These are phyloP conservation scores for Backusella psychrophila DNA, from an alignment of 192 early-diverging fungal species.

Conservation along the genomic window DNA sequence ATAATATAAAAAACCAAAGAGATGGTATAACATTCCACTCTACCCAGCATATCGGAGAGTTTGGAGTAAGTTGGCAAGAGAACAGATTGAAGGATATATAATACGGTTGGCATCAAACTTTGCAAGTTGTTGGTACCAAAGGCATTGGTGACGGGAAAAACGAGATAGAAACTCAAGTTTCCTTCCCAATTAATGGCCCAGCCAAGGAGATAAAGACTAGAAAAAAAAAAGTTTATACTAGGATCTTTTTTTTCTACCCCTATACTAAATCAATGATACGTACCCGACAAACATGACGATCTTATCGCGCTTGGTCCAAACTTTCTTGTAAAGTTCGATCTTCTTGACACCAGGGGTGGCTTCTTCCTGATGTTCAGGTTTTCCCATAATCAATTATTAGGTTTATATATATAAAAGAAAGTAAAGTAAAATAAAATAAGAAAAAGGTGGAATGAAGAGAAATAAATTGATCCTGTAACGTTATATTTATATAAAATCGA, in stretches of 20 bases:
- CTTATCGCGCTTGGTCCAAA: conserved; percentile 8
- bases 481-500: background rate
- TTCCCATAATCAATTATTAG: background rate
- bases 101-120: conserved; percentile 13
- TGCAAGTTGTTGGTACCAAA: conserved; percentile 8
- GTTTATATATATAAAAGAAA: background rate
- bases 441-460: background rate
- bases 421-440: background rate
- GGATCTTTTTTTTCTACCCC: too few species aligned
- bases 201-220: conserved; percentile 2
- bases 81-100: conserved; percentile 18
- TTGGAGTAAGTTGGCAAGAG: conserved; percentile 19
- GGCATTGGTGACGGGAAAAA: conserved; percentile 3
- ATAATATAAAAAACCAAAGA: conserved; percentile 3
- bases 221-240: background rate
- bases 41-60: conserved; percentile 21
- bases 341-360: conserved; percentile 2
- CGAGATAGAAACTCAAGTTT: background rate
- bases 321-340: conserved; percentile 14
- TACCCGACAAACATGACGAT: conserved; percentile 11
- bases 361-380: background rate
- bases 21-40: conserved; percentile 13
- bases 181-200: conserved; percentile 17
- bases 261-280: background rate
- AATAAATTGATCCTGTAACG: background rate